Conservation (phyloP, 306 rosid species). For the Astragalus glycyphyllos region DNA sequence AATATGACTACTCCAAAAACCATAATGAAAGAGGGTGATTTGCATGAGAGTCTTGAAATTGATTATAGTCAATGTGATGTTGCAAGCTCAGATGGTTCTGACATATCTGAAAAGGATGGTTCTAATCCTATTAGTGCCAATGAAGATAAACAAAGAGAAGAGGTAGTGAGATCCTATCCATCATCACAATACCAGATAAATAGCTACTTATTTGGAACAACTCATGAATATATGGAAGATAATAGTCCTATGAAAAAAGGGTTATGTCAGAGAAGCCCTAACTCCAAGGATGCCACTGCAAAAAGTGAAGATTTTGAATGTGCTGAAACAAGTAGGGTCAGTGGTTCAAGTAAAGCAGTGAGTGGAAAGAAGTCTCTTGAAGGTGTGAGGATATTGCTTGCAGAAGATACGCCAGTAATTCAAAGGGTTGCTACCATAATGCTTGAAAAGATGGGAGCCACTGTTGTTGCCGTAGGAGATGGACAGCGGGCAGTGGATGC, state of each 20-base stretch:
- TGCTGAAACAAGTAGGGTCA: constrained; percentile 37
- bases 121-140: constrained; percentile 42
- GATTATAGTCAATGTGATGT: constrained; percentile 76
- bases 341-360: constrained; percentile 47
- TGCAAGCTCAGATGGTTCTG: constrained; percentile 87
- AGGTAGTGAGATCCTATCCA: constrained; percentile 34
- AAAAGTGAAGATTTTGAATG: constrained; percentile 44
- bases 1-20: constrained; percentile 46
- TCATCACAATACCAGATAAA: constrained; percentile 51
- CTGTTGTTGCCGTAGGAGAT: constrained; percentile 79
- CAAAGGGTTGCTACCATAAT: constrained; percentile 96
- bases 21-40: constrained; percentile 59
- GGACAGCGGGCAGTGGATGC: constrained; percentile 93
- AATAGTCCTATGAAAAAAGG: constrained; percentile 48
- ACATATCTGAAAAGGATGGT: constrained; percentile 54
- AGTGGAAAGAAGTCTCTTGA: constrained; percentile 73
- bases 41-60: constrained; percentile 78
- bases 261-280: constrained; percentile 42
- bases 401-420: constrained; percentile 91
- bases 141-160: constrained; percentile 54
- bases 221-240: constrained; percentile 49
- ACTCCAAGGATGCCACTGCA: constrained; percentile 36
- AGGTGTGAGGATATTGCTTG: constrained; percentile 84
- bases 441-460: constrained; percentile 99
- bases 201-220: constrained; percentile 62